Evolutionary conservation across 2,329 filamentous ascomycete genomes (phyloP), one percentile per base, ranked within the genome.

Genomic region (Geosmithia flava): DNA sequence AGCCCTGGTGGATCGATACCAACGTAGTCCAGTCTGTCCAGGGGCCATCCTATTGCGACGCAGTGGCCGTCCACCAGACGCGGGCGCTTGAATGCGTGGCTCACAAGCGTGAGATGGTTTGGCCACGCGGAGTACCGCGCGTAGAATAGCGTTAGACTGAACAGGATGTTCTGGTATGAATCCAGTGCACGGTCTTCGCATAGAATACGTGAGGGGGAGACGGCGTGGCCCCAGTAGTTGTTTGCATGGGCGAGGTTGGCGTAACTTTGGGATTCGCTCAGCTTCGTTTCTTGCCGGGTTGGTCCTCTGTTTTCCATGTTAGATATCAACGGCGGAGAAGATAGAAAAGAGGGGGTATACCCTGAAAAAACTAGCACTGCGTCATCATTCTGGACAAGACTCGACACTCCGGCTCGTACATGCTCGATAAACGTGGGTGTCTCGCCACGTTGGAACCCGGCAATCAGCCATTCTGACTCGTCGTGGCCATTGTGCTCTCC

Each of bases 111-210:
- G 16, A 88, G 58, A 5, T 62, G 66, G 1, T 48, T 46, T 0
- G 84, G 83, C 72, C 81, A 87, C 10, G 33, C 33, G 7, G 60
- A 55, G 1, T 66, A 65, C 11, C 54, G 56, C 39, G 59, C 52
- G 52, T 67, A 65, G 57, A 78, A 80, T 37, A 66, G 59, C 16
- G 70, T 55, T 2, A 95, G 68, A 13, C 83, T 84, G 60, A 90
- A 89, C 16, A 95, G 66, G 5, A 95, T 67, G 59, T 95, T 95
- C 59, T 89, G 83, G 58, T 87, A 91, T 2, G 85, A 91, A 63
- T 96, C 90, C 1, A 91, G 80, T 0, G 90, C 87, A 48, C 76
- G 72, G 8, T 81, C 75, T 59, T 95, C 89, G 2, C 78, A 58
- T 0, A 78, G 59, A 17, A 87, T 67, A 7, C 48, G 51, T 19